phyloP scores from a whole-genome alignment of 768 basidiomycete species.

The Panaeolus papilionaceus region DNA sequence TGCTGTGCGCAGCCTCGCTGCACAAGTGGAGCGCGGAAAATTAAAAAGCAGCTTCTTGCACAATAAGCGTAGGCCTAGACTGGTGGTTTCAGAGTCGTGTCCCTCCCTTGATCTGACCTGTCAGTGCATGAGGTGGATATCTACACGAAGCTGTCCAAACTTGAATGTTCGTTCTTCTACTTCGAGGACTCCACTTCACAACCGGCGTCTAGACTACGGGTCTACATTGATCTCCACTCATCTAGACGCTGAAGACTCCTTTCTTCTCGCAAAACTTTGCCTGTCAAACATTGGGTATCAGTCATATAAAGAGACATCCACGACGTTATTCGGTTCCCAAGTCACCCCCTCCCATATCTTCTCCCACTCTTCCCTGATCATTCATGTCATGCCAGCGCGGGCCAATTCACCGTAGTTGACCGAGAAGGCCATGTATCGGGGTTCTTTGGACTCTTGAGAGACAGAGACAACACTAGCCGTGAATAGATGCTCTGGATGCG shows the following conservation, averaged over 20 bases:
- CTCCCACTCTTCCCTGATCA: not conserved
- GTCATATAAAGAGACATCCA: not conserved
- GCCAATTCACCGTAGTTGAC: not conserved
- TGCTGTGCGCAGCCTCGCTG: too few relatives aligned
- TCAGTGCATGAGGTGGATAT: too few relatives aligned
- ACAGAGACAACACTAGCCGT: too few relatives aligned
- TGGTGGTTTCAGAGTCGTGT: too few relatives aligned
- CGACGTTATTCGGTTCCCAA: constrained; percentile 14
- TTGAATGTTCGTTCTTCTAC: not conserved
- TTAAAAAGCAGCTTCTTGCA: too few relatives aligned
- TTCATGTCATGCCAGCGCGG: not conserved
- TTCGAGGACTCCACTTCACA: not conserved
- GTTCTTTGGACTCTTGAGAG: not conserved
- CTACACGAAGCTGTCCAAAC: too few relatives aligned
- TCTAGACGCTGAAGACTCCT: not conserved
- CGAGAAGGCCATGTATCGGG: constrained; percentile 1
- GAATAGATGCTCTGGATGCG: too few relatives aligned
- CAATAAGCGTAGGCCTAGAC: too few relatives aligned
- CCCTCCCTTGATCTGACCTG: too few relatives aligned
- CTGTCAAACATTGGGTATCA: not conserved
- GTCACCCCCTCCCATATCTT: not conserved
- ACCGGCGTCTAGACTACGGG: not conserved
- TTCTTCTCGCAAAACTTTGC: not conserved
- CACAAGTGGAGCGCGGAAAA: too few relatives aligned
- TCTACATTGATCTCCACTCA: not conserved